Percentiles rank a stretch among this genome's conserved stretches.
Conservation (phyloP, 2,329 filamentous ascomycete species). For the Triangularia setosa region DNA sequence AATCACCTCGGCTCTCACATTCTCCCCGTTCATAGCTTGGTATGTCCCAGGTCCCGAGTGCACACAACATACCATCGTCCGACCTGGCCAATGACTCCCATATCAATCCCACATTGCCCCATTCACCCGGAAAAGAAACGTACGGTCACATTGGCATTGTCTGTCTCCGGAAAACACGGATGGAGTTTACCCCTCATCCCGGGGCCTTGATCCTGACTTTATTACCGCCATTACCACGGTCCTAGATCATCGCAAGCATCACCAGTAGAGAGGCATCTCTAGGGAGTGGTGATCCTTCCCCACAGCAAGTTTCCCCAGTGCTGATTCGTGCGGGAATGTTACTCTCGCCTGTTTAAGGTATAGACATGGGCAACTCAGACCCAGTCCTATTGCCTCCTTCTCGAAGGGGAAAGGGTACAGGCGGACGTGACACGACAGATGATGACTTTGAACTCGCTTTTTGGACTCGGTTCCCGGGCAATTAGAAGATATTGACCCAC, state of each 20-base stretch:
- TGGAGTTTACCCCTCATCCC: slow-evolving; percentile 21
- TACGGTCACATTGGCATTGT: slow-evolving; percentile 1
- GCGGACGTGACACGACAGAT: not conserved
- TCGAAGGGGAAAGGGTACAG: not conserved
- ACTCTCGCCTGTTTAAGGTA: not conserved
- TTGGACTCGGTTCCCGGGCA: slow-evolving; percentile 17
- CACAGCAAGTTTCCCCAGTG: not conserved
- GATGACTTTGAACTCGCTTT: not conserved
- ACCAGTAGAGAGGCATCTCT: not conserved
- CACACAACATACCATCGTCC: not conserved
- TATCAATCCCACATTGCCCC: not conserved
- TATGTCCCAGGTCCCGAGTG: not conserved
- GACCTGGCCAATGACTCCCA: slow-evolving; percentile 10
- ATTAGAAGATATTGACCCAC: slow-evolving; percentile 13
- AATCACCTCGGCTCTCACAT: not conserved
- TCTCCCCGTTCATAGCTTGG: not conserved
- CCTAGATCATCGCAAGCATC: not conserved
- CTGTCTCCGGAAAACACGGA: not conserved
- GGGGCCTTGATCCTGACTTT: not conserved
- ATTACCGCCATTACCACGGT: not conserved
- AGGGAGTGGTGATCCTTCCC: not conserved
- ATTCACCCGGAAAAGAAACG: slow-evolving; percentile 22
- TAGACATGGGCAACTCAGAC: not conserved
- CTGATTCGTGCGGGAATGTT: not conserved
- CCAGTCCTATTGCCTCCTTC: not conserved